Conservation (phyloP, 805 yeast genomes). For the Saccharomycopsis sp. region DNA sequence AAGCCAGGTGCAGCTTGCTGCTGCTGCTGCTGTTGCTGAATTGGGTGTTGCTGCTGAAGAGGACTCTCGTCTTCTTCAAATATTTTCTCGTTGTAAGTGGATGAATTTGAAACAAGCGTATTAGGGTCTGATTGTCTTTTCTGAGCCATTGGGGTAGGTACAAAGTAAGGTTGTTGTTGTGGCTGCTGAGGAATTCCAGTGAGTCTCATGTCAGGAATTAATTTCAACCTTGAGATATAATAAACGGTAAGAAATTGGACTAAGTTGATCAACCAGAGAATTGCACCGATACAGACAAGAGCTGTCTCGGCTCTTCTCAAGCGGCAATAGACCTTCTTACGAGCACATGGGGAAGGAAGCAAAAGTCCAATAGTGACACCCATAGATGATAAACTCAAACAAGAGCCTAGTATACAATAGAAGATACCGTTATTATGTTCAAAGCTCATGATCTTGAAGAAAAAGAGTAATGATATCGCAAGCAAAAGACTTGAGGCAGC, state of each 20-base stretch:
- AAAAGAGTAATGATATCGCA: constrained; percentile 31
- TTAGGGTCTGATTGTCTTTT: constrained; percentile 9
- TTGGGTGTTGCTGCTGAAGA: background rate
- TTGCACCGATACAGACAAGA: constrained; percentile 33
- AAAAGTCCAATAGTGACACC: constrained; percentile 21
- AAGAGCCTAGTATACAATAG: constrained; percentile 32
- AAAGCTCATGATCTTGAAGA: constrained; percentile 33
- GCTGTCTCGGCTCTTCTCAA: constrained; percentile 33
- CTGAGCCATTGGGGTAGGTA: background rate
- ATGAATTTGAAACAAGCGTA: constrained; percentile 3
- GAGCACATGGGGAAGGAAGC: constrained; percentile 15
- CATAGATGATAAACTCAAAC: constrained; percentile 34
- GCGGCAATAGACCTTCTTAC: constrained; percentile 25
- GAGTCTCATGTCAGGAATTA: background rate
- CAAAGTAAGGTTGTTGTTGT: background rate
- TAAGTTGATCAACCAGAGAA: constrained; percentile 34
- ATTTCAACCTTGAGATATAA: constrained; percentile 32
- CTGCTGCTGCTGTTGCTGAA: background rate
- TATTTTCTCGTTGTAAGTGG: background rate
- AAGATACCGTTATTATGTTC: constrained; percentile 37
- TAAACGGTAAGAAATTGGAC: constrained; percentile 35
- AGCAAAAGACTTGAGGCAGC: constrained; percentile 33
- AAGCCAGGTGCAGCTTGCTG: background rate
- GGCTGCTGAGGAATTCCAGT: background rate
- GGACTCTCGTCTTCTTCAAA: background rate